Evolutionary conservation across 495 filamentous ascomycete genomes (phyloP).

Genomic region (Aspergillus conjunctus): DNA sequence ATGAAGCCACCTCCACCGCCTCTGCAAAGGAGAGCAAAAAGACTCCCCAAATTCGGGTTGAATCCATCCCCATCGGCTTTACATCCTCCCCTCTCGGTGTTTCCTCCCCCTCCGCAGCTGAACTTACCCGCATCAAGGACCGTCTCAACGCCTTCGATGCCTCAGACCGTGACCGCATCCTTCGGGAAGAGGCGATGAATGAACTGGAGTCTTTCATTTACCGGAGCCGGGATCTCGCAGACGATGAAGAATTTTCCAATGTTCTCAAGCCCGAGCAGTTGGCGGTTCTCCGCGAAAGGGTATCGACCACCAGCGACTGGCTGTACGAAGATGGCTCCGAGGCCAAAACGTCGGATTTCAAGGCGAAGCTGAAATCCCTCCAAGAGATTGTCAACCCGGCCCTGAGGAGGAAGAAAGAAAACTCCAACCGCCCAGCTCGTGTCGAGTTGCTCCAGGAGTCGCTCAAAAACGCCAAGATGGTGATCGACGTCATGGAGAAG

Average conservation of each 20-base stretch:
- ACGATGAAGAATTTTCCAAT: slow-evolving; percentile 70
- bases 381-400: slow-evolving; percentile 71
- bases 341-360: slow-evolving; percentile 70
- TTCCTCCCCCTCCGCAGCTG: slow-evolving; percentile 52
- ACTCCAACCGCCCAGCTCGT: slow-evolving; percentile 62
- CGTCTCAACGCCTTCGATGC: slow-evolving; percentile 78
- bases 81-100: slow-evolving; percentile 64
- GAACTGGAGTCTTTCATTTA: slow-evolving; percentile 94
- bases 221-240: slow-evolving; percentile 76
- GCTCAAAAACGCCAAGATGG: slow-evolving; percentile 56
- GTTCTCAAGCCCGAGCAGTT: slow-evolving; percentile 68
- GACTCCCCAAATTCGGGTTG: slow-evolving; percentile 61
- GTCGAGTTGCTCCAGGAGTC: slow-evolving; percentile 64
- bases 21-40: slow-evolving; percentile 52
- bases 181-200: slow-evolving; percentile 88
- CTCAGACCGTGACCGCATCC: slow-evolving; percentile 74
- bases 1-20: slow-evolving; percentile 50
- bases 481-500: slow-evolving; percentile 46
- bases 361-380: slow-evolving; percentile 68
- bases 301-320: slow-evolving; percentile 78
- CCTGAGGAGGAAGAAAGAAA: slow-evolving; percentile 67
- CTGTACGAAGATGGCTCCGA: slow-evolving; percentile 82
- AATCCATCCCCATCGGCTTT: slow-evolving; percentile 70
- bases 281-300: slow-evolving; percentile 60
- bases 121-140: slow-evolving; percentile 66